Base-by-base conservation (phyloP, 345 rosid genomes). In the Brassica napus region DNA sequence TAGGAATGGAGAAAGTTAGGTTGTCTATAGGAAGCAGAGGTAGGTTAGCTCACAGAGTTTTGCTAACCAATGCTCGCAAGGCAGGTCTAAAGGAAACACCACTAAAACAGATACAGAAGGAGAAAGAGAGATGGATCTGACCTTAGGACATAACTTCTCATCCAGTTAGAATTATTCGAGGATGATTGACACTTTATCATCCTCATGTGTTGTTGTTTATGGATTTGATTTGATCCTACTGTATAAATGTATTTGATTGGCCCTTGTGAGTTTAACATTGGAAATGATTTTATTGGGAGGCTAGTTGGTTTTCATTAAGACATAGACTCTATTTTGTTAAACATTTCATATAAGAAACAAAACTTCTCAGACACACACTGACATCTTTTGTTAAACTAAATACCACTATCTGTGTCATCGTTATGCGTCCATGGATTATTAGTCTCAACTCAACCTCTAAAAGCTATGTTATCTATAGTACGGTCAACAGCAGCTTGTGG, bases 351-450 rank as follows among this genome's bases (percentile, higher is more conserved):
- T 28, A 28, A 28, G 31, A 32, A 32, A 6, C 35, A 32, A 32
- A 32, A 32, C 35, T 32, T 32, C 35, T 32, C 35, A 32, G 35
- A 32, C 35, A 32, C 6, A 32, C 35, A 32, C 35, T 32, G 35
- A 6, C 35, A 32, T 32, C 1, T 32, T 32, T 32, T 32, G 35
- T 32, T 32, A 47, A 39, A 63, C 18, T 82, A 57, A 62, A 57
- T 80, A 95, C 98, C 89, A 55, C 84, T 91, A 76, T 93, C 93
- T 55, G 97, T 91, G 88, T 95, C 99, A 74, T 95, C 98, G 67
- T 93, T 98, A 83, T 88, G 76, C 18, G 99, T 93, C 99, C 98
- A 96, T 9, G 99, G 97, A 68, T 96, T 96, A 64, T 93, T 95
- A 8, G 86, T 89, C 77, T 84, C 98, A 0, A 88, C 86, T 97